Evolutionary conservation across 306 rosid genomes (phyloP).

Genomic region (Pueraria montana): DNA sequence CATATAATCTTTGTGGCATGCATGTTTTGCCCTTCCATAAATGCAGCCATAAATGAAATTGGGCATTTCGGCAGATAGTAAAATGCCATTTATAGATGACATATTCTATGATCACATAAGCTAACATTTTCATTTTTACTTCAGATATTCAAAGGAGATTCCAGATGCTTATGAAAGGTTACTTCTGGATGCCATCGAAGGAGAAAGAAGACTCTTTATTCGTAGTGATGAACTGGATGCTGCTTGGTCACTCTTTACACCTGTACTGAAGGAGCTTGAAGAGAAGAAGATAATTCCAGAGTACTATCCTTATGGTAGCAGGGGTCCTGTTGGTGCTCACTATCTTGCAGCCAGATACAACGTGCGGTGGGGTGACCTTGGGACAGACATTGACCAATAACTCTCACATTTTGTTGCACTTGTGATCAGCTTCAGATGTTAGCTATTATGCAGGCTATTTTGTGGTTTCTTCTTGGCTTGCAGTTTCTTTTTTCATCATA

Average conservation of each 20-base stretch:
- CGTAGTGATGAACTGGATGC: constrained; percentile 90
- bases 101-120: background rate
- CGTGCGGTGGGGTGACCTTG: constrained; percentile 90
- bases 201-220: constrained; percentile 91
- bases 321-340: constrained; percentile 95
- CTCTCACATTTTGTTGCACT: constrained; percentile 25
- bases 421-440: constrained; percentile 24
- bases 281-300: constrained; percentile 81
- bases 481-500: background rate
- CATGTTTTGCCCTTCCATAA: background rate
- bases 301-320: constrained; percentile 89
- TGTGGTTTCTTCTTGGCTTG: constrained; percentile 28
- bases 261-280: constrained; percentile 77
- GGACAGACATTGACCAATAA: constrained; percentile 59
- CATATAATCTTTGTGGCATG: background rate
- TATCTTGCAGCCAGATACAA: constrained; percentile 86
- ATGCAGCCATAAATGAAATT: background rate
- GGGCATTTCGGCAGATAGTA: background rate
- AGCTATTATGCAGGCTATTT: constrained; percentile 37
- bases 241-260: constrained; percentile 93
- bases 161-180: constrained; percentile 97
- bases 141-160: constrained; percentile 87
- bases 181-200: constrained; percentile 89
- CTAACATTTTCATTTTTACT: constrained; percentile 34
- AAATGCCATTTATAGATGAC: background rate